Base-by-base conservation (phyloP, 345 rosid genomes). In the Ceriops zippeliana region DNA sequence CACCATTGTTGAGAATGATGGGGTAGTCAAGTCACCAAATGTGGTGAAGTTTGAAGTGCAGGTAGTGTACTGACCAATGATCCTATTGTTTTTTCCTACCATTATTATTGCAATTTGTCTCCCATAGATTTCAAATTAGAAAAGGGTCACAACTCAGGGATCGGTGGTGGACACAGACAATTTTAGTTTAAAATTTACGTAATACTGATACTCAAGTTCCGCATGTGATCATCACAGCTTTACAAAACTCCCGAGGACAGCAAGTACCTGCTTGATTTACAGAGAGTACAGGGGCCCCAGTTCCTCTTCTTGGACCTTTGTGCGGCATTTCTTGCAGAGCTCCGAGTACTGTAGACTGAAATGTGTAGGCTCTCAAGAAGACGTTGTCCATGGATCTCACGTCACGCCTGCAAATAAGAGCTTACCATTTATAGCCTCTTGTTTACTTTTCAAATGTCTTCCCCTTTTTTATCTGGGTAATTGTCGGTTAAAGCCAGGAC, bases 281-380 rank as follows among this genome's bases (percentile, higher is more conserved):
- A 85, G 78, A 80, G 95, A 79, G 83, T 93, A 59, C 85, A 79
- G 21, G 98, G 98, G 26, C 93, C 95, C 19, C 96, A 93, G 76
- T 77, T 93, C 75, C 88, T 93, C 19, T 91, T 93, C 80, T 78
- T 93, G 82, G 98, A 93, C 77, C 91, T 93, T 49, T 93, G 98
- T 30, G 96, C 98, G 1, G 89, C 90, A 30, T 93, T 93, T 72
- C 95, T 93, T 54, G 83, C 93, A 1, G 92, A 87, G 80, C 93
- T 93, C 20, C 90, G 90, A 52, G 88, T 93, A 58, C 84, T 91
- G 31, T 93, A 81, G 79, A 65, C 1, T 13, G 73, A 58, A 59
- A 47, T 58, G 38, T 42, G 47, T 65, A 76, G 68, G 51, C 42
- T 68, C 57, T 56, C 46, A 54, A 65, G 70, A 63, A 63, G 68